A percentile compares a stretch with the other conserved stretches of the same genome.
Evolutionary conservation across 1,139 yeast genomes (phyloP).

Genomic region (Pneumocystis carinii): DNA sequence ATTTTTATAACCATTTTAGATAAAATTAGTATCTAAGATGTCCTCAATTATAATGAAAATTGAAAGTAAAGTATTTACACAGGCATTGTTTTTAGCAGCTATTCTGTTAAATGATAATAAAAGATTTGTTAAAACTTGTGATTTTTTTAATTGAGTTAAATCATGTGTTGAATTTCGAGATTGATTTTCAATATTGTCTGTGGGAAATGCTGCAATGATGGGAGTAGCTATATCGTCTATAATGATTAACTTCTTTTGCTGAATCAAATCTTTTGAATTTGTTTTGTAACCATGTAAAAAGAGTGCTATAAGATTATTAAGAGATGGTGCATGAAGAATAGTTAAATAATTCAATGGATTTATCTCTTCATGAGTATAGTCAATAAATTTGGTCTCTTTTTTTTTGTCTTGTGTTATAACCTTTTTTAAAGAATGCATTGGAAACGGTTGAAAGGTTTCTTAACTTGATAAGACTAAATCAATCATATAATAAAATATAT

Average conservation of each 20-base stretch:
- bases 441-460: neutral
- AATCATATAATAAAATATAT: neutral
- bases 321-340: conserved; percentile 3
- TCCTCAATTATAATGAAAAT: neutral
- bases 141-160: neutral
- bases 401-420: neutral
- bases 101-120: conserved; percentile 4
- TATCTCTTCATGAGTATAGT: neutral
- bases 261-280: neutral
- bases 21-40: neutral
- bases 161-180: neutral
- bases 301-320: conserved; percentile 7
- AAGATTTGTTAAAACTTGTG: conserved; percentile 5
- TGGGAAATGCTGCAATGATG: conserved; percentile 8
- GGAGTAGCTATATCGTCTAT: conserved; percentile 10
- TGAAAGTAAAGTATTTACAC: neutral
- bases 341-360: conserved; percentile 1
- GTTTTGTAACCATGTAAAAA: neutral
- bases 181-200: conserved; percentile 4
- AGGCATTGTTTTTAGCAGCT: conserved; percentile 5
- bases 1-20: neutral
- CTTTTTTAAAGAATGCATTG: neutral
- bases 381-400: neutral
- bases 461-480: neutral
- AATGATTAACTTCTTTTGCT: conserved; percentile 5